Conservation (phyloP, 306 rosid species). For the Trichosanthes cucumerina region DNA sequence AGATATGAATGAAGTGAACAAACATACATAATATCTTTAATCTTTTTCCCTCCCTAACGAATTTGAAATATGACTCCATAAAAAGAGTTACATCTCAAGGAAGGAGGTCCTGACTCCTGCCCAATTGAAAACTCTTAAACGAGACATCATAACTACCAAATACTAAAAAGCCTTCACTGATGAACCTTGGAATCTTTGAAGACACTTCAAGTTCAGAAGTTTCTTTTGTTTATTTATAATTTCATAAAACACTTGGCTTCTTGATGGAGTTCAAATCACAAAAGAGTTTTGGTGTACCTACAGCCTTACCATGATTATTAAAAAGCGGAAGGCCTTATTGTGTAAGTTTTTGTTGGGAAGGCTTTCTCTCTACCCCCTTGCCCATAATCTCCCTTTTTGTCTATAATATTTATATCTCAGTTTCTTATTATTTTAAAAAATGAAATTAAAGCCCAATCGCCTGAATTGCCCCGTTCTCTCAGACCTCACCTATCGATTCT, state of each 20-base stretch:
- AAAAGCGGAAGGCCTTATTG: background rate
- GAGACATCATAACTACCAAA: background rate
- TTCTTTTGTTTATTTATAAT: background rate
- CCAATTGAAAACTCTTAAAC: background rate
- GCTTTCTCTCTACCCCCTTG: no score
- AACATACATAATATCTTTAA: background rate
- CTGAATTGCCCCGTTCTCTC: no score
- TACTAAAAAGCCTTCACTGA: background rate
- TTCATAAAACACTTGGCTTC: background rate
- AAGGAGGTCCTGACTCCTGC: background rate
- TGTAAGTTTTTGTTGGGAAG: background rate
- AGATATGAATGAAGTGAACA: background rate
- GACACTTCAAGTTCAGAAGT: background rate
- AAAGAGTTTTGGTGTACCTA: background rate
- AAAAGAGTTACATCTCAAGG: background rate
- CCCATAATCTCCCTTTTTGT: no score
- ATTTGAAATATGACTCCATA: background rate
- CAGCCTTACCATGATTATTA: background rate
- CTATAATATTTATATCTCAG: no score
- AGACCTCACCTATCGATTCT: no score
- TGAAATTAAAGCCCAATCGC: no score
- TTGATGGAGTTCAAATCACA: background rate
- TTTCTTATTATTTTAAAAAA: no score
- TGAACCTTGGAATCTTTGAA: background rate
- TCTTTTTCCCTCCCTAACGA: background rate